Percentiles rank a stretch among this genome's conserved stretches.
These are phyloP conservation scores for Chaetomium fimeti DNA, from an alignment of 495 filamentous ascomycete species.

Conservation along the genomic window DNA sequence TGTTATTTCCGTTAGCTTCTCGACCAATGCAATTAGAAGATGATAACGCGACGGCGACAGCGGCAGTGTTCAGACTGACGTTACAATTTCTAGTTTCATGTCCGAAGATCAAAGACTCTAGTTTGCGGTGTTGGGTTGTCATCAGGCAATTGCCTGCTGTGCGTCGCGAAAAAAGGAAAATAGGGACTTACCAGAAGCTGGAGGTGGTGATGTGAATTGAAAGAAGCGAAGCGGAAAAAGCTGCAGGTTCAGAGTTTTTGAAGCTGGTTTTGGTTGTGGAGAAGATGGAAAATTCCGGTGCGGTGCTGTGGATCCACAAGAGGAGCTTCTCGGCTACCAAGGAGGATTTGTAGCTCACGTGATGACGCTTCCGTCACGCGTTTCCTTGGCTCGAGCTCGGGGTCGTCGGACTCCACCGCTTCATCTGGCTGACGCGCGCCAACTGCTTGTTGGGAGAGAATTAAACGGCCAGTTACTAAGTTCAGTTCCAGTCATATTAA, in stretches of 20 bases:
- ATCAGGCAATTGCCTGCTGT: constrained; percentile 44
- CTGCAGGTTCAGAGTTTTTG: constrained; percentile 32
- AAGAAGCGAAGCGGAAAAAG: constrained; percentile 28
- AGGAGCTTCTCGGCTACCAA: too few relatives aligned
- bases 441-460: neutral
- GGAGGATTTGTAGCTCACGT: constrained; percentile 25
- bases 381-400: neutral
- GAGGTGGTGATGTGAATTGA: constrained; percentile 23
- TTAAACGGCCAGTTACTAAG: neutral
- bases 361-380: constrained; percentile 29
- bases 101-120: constrained; percentile 99
- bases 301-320: constrained; percentile 11
- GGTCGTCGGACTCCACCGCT: neutral
- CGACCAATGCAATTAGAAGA: neutral
- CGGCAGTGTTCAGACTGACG: constrained; percentile 89
- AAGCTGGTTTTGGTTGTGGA: constrained; percentile 32
- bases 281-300: constrained; percentile 29
- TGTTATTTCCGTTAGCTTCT: constrained; percentile 20
- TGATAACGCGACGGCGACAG: constrained; percentile 22
- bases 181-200: constrained; percentile 33
- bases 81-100: constrained; percentile 91
- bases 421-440: neutral
- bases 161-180: constrained; percentile 17
- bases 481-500: too few relatives aligned
- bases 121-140: constrained; percentile 87